Conservation (phyloP, 2,329 filamentous ascomycete genomes). For the Monilinia laxa region DNA sequence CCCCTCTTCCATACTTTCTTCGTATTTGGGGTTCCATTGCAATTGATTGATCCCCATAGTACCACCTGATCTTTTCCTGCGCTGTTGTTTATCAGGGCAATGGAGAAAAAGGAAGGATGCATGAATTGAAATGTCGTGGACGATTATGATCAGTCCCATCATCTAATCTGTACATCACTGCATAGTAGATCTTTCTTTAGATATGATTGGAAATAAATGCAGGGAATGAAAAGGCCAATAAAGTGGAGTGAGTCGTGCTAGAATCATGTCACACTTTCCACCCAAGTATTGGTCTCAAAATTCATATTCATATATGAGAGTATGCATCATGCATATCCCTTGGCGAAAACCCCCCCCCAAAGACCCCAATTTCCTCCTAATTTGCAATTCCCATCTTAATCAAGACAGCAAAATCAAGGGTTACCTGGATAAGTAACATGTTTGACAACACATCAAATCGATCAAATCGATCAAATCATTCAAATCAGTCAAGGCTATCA, state of each 20-base stretch:
- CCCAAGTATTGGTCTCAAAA: conserved; percentile 1
- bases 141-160: not conserved
- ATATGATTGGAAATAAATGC: not conserved
- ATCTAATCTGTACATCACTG: not conserved
- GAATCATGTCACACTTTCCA: not conserved
- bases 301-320: not conserved
- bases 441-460: conserved; percentile 15
- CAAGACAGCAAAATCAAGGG: not conserved
- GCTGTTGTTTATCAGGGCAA: conserved; percentile 11
- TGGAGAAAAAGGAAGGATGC: conserved; percentile 5
- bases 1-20: conserved; percentile 9
- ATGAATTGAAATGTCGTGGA: conserved; percentile 15
- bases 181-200: not conserved
- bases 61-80: conserved; percentile 1
- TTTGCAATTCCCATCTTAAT: not conserved
- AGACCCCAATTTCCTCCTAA: conserved; percentile 16
- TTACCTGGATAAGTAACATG: conserved; percentile 2
- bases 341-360: conserved; percentile 10
- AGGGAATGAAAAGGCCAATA: not conserved
- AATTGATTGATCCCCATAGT: not conserved
- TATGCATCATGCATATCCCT: conserved; percentile 11
- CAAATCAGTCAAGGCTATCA: too few relatives aligned
- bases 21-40: not conserved
- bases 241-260: not conserved
- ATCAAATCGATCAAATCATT: conserved; percentile 5